Conservation (phyloP, 1,284 basidiomycete genomes). For the Neonothopanus nambi region DNA sequence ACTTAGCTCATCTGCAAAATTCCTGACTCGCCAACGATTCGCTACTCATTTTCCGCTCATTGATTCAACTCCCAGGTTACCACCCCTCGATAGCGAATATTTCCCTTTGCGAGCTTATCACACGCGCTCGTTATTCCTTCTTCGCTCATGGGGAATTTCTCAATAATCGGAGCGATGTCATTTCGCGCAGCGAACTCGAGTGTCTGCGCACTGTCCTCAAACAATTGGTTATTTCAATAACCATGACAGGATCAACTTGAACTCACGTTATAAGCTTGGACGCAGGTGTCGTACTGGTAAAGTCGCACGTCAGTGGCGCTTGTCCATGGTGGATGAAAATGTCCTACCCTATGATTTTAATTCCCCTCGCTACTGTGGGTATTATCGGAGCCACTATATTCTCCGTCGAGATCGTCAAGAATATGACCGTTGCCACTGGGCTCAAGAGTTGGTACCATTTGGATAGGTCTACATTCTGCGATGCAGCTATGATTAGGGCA, state of each 20-base stretch:
- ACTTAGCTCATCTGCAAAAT: too few relatives aligned
- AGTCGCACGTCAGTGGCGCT: too few relatives aligned
- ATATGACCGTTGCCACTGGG: constrained; percentile 12
- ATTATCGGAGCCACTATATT: constrained; percentile 7
- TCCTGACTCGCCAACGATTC: too few relatives aligned
- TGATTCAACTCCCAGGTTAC: constrained; percentile 9
- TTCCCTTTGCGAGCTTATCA: constrained; percentile 24
- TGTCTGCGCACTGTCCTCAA: constrained; percentile 9
- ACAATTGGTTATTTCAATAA: not conserved
- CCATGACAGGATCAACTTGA: not conserved
- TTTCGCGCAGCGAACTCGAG: constrained; percentile 19
- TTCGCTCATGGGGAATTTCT: constrained; percentile 29
- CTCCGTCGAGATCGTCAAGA: constrained; percentile 9
- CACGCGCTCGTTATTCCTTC: constrained; percentile 32
- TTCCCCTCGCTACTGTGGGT: constrained; percentile 3
- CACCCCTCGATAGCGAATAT: constrained; percentile 33
- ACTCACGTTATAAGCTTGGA: not conserved
- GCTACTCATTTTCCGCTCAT: too few relatives aligned
- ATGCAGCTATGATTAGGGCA: constrained; percentile 29
- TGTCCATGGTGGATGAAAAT: too few relatives aligned
- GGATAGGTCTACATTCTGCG: constrained; percentile 27
- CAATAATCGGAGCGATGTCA: constrained; percentile 24
- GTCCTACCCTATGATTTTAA: constrained; percentile 8
- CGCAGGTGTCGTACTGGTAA: not conserved
- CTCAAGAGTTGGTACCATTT: constrained; percentile 16